Conservation (phyloP, 495 filamentous ascomycete species). For the Aspergillus campestris region DNA sequence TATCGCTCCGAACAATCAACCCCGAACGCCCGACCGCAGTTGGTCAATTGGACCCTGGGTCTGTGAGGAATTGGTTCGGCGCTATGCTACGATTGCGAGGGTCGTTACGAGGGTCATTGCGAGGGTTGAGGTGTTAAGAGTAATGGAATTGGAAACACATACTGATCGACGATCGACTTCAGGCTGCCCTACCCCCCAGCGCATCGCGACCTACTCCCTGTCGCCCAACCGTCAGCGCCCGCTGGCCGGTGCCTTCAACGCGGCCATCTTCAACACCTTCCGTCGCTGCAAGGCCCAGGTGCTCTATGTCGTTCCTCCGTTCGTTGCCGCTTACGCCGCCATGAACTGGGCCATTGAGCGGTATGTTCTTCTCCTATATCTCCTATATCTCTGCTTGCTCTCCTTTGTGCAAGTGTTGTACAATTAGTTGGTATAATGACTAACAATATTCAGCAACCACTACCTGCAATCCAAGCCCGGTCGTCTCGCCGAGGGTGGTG, state of each 20-base stretch:
- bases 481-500: conserved; percentile 42
- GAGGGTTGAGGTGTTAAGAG: no score
- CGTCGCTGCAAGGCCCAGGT: conserved; percentile 56
- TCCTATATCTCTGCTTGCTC: background rate
- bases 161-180: conserved; percentile 1
- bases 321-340: conserved; percentile 62
- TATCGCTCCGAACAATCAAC: no score
- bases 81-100: no score
- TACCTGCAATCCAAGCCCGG: conserved; percentile 89
- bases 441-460: conserved; percentile 57
- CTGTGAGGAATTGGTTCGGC: background rate
- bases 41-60: background rate
- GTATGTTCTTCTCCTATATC: conserved; percentile 40
- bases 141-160: background rate
- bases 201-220: conserved; percentile 53
- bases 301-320: conserved; percentile 74
- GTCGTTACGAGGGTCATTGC: no score
- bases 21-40: no score
- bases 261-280: conserved; percentile 58
- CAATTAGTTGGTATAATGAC: background rate
- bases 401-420: background rate
- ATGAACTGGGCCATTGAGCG: conserved; percentile 83
- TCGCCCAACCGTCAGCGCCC: conserved; percentile 59
- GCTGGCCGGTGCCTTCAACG: conserved; percentile 50
- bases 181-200: conserved; percentile 49